Evolutionary conservation across 208 protist species (phyloP), one percentile per base, ranked within the genome.

Genomic region (Wallacemonas collosoma): DNA sequence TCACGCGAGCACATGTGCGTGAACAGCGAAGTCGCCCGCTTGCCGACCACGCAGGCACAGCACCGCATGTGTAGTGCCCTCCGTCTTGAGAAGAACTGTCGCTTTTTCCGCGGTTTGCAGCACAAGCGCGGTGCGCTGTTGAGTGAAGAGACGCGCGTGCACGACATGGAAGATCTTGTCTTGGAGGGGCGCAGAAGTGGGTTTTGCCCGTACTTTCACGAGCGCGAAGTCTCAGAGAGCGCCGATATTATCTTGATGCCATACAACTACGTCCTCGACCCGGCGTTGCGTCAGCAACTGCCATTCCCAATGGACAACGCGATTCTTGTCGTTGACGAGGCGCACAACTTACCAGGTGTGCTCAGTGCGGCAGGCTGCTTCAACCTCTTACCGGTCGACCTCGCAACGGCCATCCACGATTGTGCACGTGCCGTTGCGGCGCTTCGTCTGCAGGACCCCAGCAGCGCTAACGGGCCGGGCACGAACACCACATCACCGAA

Each of bases 241-340:
- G 92, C 98, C 4, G 93, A 99, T 66, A 68, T 99, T n/a, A 82
- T 99, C 3, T 97, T 99, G 68, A 85, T 98, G 83, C 98, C 98
- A 17, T 99, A 99, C 86, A 99, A 99, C 87, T 99, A 99, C 77
- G 62, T 99, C 0, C 83, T 99, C 45, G 98, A 99, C 73, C 74
- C 87, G 2, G 66, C 57, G 1, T 80, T 98, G 40, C 86, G 96
- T 17, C 91, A 91, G 72, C 90, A 89, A 73, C 68, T 98, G n/a
- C 83, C 87, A 1, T 90, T 98, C 71, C 78, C 94, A 1, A 68
- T 98, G 3, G 26, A 82, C 9, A 54, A 80, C 5, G 79, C 68
- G 47, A 89, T 99, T 66, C 72, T 99, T 35, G 98, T 99, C 57
- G 91, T 99, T 26, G 98, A 99, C 73, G 98, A 99, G 77, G 98